Percentiles rank a stretch among this genome's conserved stretches.
These are phyloP conservation scores for Komagataella phaffii DNA, from an alignment of 805 yeast species.

Conservation along the genomic window DNA sequence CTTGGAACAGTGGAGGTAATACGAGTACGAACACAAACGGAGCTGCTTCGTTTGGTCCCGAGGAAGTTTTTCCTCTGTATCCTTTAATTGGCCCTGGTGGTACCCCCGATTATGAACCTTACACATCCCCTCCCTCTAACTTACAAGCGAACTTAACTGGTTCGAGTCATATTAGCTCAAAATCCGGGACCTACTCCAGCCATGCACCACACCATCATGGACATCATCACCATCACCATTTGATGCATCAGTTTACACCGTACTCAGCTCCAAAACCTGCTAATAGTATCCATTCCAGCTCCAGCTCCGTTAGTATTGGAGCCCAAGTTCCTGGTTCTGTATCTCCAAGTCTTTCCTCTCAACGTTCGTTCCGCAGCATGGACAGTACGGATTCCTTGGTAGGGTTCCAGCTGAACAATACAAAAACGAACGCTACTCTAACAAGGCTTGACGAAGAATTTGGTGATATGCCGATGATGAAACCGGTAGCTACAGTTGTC, in stretches of 20 bases:
- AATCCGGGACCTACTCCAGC: not conserved
- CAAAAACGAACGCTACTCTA: slow-evolving; percentile 18
- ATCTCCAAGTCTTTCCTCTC: slow-evolving; percentile 1
- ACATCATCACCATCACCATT: slow-evolving; percentile 5
- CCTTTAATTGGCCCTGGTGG: slow-evolving; percentile 18
- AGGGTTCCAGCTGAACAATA: slow-evolving; percentile 13
- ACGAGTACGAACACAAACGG: slow-evolving; percentile 8
- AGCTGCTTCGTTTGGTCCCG: slow-evolving; percentile 12
- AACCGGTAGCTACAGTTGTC: not conserved
- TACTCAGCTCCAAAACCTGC: slow-evolving; percentile 3
- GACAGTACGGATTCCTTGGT: slow-evolving; percentile 11
- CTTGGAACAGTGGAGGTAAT: slow-evolving; percentile 5
- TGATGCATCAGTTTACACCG: slow-evolving; percentile 2
- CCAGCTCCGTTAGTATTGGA: slow-evolving; percentile 5
- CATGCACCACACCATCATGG: slow-evolving; percentile 3
- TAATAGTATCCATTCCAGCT: slow-evolving; percentile 2
- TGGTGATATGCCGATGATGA: not conserved
- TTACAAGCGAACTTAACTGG: not conserved
- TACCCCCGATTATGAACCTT: slow-evolving; percentile 5
- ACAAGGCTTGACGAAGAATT: not conserved
- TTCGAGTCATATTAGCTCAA: not conserved
- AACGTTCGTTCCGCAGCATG: slow-evolving; percentile 13
- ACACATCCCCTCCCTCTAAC: slow-evolving; percentile 2
- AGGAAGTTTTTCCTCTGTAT: slow-evolving; percentile 17
- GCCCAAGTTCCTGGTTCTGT: slow-evolving; percentile 2